These are phyloP conservation scores for Teratosphaeriaceae sp. DNA, from an alignment of 2,329 filamentous ascomycete species.

Conservation along the genomic window DNA sequence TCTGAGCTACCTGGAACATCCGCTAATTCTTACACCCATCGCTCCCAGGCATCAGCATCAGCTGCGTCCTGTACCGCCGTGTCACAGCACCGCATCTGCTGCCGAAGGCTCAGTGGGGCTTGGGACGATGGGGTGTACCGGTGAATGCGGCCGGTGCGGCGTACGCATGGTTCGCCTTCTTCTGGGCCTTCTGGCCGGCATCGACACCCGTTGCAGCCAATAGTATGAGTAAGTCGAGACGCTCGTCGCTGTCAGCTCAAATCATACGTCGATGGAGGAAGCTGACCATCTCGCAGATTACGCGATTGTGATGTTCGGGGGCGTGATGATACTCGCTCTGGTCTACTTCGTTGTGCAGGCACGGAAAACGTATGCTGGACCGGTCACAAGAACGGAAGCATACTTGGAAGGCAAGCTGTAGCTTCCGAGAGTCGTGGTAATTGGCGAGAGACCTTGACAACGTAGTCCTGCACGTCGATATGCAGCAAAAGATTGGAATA, in stretches of 20 bases:
- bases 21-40: no score
- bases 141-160: slow-evolving; percentile 33
- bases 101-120: slow-evolving; percentile 32
- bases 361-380: slow-evolving; percentile 6
- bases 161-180: slow-evolving; percentile 32
- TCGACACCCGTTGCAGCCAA: slow-evolving; percentile 18
- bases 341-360: slow-evolving; percentile 3
- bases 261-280: neutral
- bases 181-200: slow-evolving; percentile 37
- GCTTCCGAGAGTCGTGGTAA: no score
- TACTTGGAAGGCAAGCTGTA: neutral
- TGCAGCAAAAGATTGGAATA: no score
- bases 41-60: slow-evolving; percentile 36
- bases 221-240: slow-evolving; percentile 6
- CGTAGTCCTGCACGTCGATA: no score
- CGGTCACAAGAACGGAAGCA: slow-evolving; percentile 3
- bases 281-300: neutral
- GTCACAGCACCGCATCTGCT: slow-evolving; percentile 24
- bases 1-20: no score
- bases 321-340: neutral
- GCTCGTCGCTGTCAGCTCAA: no score
- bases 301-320: slow-evolving; percentile 4
- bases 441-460: no score
- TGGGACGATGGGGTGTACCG: slow-evolving; percentile 32
- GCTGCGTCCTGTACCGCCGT: slow-evolving; percentile 34